Evolutionary conservation across 495 filamentous ascomycete species (phyloP), one percentile per base, ranked within the genome.

Genomic region (Zalerion maritima): DNA sequence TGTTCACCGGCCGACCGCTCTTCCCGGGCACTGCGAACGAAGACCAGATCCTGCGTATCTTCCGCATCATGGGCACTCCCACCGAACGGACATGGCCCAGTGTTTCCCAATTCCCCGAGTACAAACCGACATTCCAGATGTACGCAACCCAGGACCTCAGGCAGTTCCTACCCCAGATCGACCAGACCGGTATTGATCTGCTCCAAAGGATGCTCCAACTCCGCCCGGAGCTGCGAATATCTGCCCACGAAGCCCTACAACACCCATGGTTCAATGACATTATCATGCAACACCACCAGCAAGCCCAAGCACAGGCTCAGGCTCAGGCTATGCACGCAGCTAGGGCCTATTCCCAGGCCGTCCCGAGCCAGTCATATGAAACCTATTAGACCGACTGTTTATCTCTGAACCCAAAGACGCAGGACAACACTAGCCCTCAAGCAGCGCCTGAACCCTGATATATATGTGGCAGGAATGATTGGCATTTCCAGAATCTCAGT

Each of bases 11-110:
- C 8, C 72, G 87, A 2, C 86, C 86, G 0, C 65, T 94, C 8
- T 94, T 94, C 58, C 86, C 86, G 0, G 86, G 86, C 22, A 94
- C 86, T 1, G 91, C 86, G 13, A 94, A 94, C 50, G 86, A 94
- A 50, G 86, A 94, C 54, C 86, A 94, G 50, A 72, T 94, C 29
- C 63, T 84, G 34, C 85, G 91, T 45, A 94, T 94, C 53, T 94
- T 94, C 70, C 78, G 86, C 16, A 75, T 94, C 28, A 94, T 94
- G 86, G 86, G 86, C 20, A 94, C 86, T 1, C 86, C 86, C 1
- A 86, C 79, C 0, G 86, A 94, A 51, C 70, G 82, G 26, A 81
- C 79, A 2, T 96, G 86, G 86, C 86, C 86, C 1, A 83, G 83
- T 3, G 85, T 96, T 48, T 75, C 73, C 14, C 67, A 75, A 43